Conservation (phyloP, 2,329 filamentous ascomycete genomes). For the Trichophaea hybrida region DNA sequence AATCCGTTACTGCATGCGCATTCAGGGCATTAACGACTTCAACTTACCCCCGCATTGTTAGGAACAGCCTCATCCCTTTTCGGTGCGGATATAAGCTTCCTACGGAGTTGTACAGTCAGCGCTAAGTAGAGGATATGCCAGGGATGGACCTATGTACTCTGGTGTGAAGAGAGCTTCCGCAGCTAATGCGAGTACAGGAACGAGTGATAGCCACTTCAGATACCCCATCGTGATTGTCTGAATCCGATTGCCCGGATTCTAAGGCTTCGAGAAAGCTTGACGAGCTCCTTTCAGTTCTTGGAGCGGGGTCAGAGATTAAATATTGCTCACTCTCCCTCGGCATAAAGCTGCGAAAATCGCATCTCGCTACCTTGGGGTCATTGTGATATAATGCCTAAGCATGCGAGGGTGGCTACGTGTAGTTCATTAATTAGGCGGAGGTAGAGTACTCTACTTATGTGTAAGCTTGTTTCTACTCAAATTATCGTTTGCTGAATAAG, state of each 20-base stretch:
- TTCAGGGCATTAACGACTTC: too few species aligned
- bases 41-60: conserved; percentile 45
- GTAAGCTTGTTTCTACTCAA: too few species aligned
- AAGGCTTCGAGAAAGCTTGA: not conserved
- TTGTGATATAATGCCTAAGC: too few species aligned
- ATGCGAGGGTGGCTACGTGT: too few species aligned
- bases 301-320: not conserved
- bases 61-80: conserved; percentile 55
- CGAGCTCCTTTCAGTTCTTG: not conserved
- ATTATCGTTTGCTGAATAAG: too few species aligned
- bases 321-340: not conserved
- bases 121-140: not conserved
- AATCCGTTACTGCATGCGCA: conserved; percentile 11
- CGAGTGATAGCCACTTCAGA: not conserved
- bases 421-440: too few species aligned
- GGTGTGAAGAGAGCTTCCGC: not conserved
- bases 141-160: not conserved
- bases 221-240: not conserved
- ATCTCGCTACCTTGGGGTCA: too few species aligned
- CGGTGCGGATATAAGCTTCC: conserved; percentile 61
- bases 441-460: too few species aligned
- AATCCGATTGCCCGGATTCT: not conserved
- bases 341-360: too few species aligned
- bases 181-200: not conserved
- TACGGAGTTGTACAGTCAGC: conserved; percentile 23